Base-by-base conservation (phyloP, 352 stramenopile genomes). In the Phytophthora constricta region DNA sequence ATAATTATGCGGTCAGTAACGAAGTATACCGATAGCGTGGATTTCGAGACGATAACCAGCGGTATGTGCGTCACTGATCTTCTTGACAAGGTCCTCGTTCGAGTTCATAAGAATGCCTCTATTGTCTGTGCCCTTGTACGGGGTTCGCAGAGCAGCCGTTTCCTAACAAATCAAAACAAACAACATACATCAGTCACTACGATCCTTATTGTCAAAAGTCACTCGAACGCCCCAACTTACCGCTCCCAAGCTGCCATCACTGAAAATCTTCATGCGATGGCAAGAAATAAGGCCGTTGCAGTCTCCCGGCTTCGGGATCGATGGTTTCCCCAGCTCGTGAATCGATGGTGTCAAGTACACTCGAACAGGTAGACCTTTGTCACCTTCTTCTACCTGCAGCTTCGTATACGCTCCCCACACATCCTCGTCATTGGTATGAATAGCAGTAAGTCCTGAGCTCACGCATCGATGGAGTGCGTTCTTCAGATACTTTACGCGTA, bases 181-280 rank as follows among this genome's bases (percentile, higher is more conserved):
- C 25, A 42, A 43, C 23, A 43, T 37, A 39, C 20, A 49, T 20
- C 4, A 45, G n/a, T 10, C 4, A 60, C 22, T 23, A 26, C 4
- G 14, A 28, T 51, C 17, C 47, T 13, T 59, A 16, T 23, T 31
- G 17, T 25, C 5, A 43, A 7, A 16, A 13, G 8, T 46, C 31
- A 42, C 23, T 13, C 13, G 25, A 34, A 17, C n/a, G 19, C 57
- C 31, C 14, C 17, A 13, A 45, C 66, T n/a, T 80, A 93, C 86
- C 19, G 91, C 89, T 23, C 90, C 90, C 19, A 97, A 83, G 25
- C 87, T 94, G 14, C 91, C 91, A 51, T 97, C 91, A 10, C 82
- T 87, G 53, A 96, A 97, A 46, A 97, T 77, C 62, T 97, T 97
- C 61, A 97, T 82, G 23, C 91, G 86, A 50, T 96, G 83, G 51